phyloP scores from a whole-genome alignment of 352 stramenopile species.

The Pythium phragmitis region DNA sequence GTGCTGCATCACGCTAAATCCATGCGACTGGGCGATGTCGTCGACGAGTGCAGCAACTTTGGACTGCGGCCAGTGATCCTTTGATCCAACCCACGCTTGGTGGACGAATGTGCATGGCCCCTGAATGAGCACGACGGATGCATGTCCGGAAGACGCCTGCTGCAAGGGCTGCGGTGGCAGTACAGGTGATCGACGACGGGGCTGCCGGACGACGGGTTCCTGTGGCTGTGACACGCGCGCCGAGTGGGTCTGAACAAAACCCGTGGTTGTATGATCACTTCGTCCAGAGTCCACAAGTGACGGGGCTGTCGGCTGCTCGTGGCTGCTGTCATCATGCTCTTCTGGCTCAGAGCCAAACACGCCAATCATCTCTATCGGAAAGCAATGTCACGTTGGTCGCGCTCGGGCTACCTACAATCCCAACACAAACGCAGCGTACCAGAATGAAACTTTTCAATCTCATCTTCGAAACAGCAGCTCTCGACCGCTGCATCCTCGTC shows the following conservation, averaged over 20 bases:
- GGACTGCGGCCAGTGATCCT: not conserved
- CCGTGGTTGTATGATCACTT: not conserved
- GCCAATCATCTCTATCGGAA: conserved; percentile 39
- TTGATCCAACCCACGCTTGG: conserved; percentile 9
- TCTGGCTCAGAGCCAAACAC: conserved; percentile 50
- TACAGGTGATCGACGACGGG: not conserved
- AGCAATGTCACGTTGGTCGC: too few relatives aligned
- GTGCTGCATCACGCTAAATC: conserved; percentile 5
- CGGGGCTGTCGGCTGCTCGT: not conserved
- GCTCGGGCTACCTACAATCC: too few relatives aligned
- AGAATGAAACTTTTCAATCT: conserved; percentile 46
- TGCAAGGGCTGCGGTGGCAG: not conserved
- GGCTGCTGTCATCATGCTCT: conserved; percentile 32
- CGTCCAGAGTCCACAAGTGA: too few relatives aligned
- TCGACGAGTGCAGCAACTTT: conserved; percentile 2
- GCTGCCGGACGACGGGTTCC: not conserved
- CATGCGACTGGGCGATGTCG: conserved; percentile 1
- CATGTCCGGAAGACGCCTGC: not conserved
- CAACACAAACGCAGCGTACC: conserved; percentile 24
- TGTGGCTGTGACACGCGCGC: not conserved
- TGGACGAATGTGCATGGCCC: conserved; percentile 22
- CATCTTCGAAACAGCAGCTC: conserved; percentile 24
- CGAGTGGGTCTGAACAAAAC: not conserved
- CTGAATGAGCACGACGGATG: conserved; percentile 14
- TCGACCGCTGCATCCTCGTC: not conserved